Percentiles rank a stretch among this genome's conserved stretches.
Conservation (phyloP, 1,284 basidiomycete genomes). For the Cerioporus squamosus region DNA sequence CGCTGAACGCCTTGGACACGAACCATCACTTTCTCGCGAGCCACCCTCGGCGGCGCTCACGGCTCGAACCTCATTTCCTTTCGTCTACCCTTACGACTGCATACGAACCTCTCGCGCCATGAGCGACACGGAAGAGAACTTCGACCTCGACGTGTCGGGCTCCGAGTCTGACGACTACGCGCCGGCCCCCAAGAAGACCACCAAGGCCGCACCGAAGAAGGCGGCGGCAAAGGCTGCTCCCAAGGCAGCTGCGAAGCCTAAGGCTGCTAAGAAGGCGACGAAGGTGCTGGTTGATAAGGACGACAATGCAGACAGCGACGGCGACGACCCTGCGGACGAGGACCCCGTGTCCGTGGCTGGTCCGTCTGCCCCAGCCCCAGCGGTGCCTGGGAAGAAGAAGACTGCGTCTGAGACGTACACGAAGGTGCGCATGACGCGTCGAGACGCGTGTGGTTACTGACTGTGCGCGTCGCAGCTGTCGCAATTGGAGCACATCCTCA, state of each 20-base stretch:
- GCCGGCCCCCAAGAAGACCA: conserved; percentile 62
- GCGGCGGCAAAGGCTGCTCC: conserved; percentile 44
- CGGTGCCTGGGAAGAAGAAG: conserved; percentile 67
- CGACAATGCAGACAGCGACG: conserved; percentile 51
- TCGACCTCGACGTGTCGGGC: conserved; percentile 63
- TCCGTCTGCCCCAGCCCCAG: conserved; percentile 37
- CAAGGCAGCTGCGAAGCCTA: conserved; percentile 53
- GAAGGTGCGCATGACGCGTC: conserved; percentile 60
- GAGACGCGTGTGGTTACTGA: not conserved
- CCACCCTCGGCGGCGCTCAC: not conserved
- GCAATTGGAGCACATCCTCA: conserved; percentile 96
- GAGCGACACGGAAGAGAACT: conserved; percentile 72
- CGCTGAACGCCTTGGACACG: conserved; percentile 1
- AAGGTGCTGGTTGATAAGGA: conserved; percentile 70
- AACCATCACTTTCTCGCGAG: conserved; percentile 5
- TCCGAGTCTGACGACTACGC: conserved; percentile 67
- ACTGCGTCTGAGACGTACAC: conserved; percentile 92
- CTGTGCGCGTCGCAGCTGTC: conserved; percentile 65
- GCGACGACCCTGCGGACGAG: conserved; percentile 48
- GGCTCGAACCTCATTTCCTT: not conserved
- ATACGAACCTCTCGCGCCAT: conserved; percentile 33
- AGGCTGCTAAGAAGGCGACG: conserved; percentile 74
- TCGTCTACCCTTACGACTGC: not conserved
- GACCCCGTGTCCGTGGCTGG: conserved; percentile 39
- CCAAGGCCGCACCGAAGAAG: conserved; percentile 41